Percentiles rank a stretch among this genome's conserved stretches.
Evolutionary conservation across 306 rosid genomes (phyloP).

Genomic region (Dryas drummondii): DNA sequence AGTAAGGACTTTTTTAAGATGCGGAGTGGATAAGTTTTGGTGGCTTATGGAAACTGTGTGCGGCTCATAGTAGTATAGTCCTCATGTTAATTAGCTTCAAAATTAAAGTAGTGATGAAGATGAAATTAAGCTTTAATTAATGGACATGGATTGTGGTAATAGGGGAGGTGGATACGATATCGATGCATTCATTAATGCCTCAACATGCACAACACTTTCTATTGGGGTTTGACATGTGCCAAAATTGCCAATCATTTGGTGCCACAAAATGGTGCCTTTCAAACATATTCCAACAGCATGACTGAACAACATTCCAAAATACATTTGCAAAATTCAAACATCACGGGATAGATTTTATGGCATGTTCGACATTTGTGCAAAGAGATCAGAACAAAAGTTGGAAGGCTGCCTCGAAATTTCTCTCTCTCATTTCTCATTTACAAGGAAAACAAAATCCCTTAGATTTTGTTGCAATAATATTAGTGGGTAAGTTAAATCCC

Average conservation of each 20-base stretch:
- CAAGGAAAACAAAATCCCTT: too few relatives aligned
- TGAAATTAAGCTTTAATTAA: background rate
- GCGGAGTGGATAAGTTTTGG: background rate
- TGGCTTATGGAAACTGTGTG: slow-evolving; percentile 12
- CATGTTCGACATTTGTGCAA: slow-evolving; percentile 9
- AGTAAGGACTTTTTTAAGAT: too few relatives aligned
- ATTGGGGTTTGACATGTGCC: background rate
- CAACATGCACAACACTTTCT: background rate
- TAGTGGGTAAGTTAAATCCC: too few relatives aligned
- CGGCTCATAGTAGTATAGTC: background rate
- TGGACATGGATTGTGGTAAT: background rate
- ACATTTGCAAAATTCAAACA: background rate
- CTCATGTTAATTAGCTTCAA: background rate
- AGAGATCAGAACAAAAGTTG: background rate
- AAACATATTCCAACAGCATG: background rate
- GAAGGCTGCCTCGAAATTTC: background rate
- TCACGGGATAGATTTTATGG: background rate
- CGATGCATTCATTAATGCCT: background rate
- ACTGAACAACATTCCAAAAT: background rate
- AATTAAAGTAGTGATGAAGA: too few relatives aligned
- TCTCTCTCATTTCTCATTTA: background rate
- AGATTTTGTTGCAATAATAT: too few relatives aligned
- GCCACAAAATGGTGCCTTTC: background rate
- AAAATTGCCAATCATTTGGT: background rate
- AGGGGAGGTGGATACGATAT: background rate